Percentiles rank a stretch among this genome's conserved stretches.
Conservation (phyloP, 768 basidiomycete species). For the Leucocoprinus leucothites region DNA sequence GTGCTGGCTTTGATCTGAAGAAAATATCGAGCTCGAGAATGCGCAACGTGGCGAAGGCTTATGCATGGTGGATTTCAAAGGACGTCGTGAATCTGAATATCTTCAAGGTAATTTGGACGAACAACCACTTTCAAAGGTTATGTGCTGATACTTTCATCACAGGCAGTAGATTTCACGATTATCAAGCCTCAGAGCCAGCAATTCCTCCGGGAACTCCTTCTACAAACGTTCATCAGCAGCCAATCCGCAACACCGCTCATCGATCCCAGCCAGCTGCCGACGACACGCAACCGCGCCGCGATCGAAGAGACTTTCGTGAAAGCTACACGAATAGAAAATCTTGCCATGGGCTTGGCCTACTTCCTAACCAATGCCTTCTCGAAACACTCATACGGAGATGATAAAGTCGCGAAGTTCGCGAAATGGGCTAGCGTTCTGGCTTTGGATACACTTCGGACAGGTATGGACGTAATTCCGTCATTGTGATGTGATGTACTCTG, state of each 20-base stretch:
- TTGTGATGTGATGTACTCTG: conserved; percentile 21
- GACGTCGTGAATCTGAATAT: conserved; percentile 71
- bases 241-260: conserved; percentile 73
- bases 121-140: not conserved
- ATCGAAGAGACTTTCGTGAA: conserved; percentile 83
- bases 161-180: conserved; percentile 86
- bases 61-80: conserved; percentile 93
- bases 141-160: not conserved
- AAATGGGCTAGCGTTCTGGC: conserved; percentile 69
- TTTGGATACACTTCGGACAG: conserved; percentile 64
- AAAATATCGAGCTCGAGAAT: conserved; percentile 55
- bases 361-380: conserved; percentile 52
- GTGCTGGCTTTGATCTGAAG: conserved; percentile 45
- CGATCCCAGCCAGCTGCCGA: conserved; percentile 30
- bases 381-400: conserved; percentile 26
- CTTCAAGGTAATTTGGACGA: conserved; percentile 61
- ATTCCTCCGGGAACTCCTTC: conserved; percentile 73
- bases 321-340: conserved; percentile 55
- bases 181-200: conserved; percentile 59
- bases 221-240: conserved; percentile 66
- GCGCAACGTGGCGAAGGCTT: conserved; percentile 77
- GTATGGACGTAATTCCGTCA: conserved; percentile 50
- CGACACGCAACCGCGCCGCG: conserved; percentile 50
- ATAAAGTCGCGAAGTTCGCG: conserved; percentile 39
- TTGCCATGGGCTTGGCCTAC: conserved; percentile 75